These are phyloP conservation scores for Lanmaoa rubissima DNA, from an alignment of 768 basidiomycete genomes.

Conservation along the genomic window DNA sequence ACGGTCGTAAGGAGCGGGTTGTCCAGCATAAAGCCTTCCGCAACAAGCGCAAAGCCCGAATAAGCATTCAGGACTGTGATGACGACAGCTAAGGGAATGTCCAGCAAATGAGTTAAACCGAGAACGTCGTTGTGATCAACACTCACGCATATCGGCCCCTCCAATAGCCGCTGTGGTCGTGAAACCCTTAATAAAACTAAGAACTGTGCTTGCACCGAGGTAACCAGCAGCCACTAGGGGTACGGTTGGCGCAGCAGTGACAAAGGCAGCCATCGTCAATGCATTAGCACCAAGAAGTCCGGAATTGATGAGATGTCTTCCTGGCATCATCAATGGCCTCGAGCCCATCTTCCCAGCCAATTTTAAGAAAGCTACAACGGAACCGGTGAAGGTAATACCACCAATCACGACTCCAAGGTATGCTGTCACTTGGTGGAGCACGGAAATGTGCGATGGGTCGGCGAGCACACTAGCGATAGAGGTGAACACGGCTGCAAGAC, in stretches of 20 bases:
- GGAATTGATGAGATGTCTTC: slow-evolving; percentile 72
- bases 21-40: slow-evolving; percentile 91
- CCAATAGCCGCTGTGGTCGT: slow-evolving; percentile 92
- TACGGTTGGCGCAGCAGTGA: slow-evolving; percentile 64
- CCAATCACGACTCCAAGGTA: slow-evolving; percentile 86
- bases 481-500: slow-evolving; percentile 85
- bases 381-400: slow-evolving; percentile 88
- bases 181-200: slow-evolving; percentile 84
- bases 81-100: slow-evolving; percentile 61
- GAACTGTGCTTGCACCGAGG: slow-evolving; percentile 64
- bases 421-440: slow-evolving; percentile 77
- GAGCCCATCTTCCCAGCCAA: slow-evolving; percentile 81
- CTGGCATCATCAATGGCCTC: slow-evolving; percentile 68
- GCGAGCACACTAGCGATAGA: slow-evolving; percentile 79
- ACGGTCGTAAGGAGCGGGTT: slow-evolving; percentile 81
- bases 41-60: slow-evolving; percentile 87
- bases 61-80: slow-evolving; percentile 91
- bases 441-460: slow-evolving; percentile 65
- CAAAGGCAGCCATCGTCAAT: slow-evolving; percentile 73
- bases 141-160: slow-evolving; percentile 90
- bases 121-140: background rate
- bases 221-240: slow-evolving; percentile 78
- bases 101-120: slow-evolving; percentile 3
- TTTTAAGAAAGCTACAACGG: slow-evolving; percentile 87
- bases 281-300: slow-evolving; percentile 71